Base-by-base conservation (phyloP, 768 basidiomycete genomes). In the Galerina marginata region DNA sequence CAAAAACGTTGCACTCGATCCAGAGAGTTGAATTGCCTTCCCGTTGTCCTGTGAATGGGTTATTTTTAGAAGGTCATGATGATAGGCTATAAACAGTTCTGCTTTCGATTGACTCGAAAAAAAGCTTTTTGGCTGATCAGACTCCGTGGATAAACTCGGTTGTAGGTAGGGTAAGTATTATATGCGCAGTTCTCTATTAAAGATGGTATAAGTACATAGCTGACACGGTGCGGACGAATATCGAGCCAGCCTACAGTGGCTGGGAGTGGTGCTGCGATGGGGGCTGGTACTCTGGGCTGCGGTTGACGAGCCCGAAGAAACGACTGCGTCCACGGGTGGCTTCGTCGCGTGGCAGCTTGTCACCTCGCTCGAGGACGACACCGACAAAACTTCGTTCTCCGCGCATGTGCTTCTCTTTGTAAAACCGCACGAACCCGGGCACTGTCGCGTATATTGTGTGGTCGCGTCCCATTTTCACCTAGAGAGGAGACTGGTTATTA, bases 401-500 rank as follows among this genome's bases (percentile, higher is more conserved):
- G 29, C 86, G 82, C 80, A 87, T 82, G 78, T 86, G 87, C 58
- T 88, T 90, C 72, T 86, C 79, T 73, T 88, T 90, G 86, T 97
- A 99, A 77, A 95, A 99, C 43, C 95, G 92, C 40, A 99, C 93
- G 70, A 86, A 95, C 11, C 97, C 97, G 0, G 96, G 96, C 4
- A 88, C 88, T 2, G 86, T 81, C 25, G 97, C 96, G 70, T 90
- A 98, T 56, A 99, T 82, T 1, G 97, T 99, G 76, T 98, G 95
- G 75, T 99, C 97, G 58, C 90, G 87, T 20, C 96, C 97, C 72
- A 93, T 89, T 65, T 86, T 87, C 55, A 98, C 94, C 93, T 96
- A 67, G n/a, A 54, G 59, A 42, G 39, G 58, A 47, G 25, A 36
- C 5, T n/a, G 23, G 15, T 40, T 52, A 60, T 57, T 44, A 56